phyloP scores from a whole-genome alignment of 2,329 filamentous ascomycete species.

The Colletotrichum horii region DNA sequence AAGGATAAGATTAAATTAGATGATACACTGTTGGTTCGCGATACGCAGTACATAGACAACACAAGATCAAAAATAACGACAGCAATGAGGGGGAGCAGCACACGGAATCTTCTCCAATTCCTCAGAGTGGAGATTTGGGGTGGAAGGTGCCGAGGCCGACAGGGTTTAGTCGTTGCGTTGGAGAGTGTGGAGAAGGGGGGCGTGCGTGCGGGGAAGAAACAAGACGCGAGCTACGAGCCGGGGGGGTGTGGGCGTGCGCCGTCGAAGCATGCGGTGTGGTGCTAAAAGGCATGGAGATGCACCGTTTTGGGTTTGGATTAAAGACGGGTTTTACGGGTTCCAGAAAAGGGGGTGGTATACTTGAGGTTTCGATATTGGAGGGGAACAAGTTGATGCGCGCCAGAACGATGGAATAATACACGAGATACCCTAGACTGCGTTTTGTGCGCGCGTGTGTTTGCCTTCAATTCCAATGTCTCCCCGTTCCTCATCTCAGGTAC shows the following conservation, averaged over 20 bases:
- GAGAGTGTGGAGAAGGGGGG: slow-evolving; percentile 15
- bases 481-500: not conserved
- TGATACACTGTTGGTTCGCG: not conserved
- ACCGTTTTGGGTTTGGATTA: not conserved
- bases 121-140: slow-evolving; percentile 9
- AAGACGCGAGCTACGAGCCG: not conserved
- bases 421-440: not conserved
- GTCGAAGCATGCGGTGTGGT: not conserved
- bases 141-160: slow-evolving; percentile 4
- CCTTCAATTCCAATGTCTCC: not conserved
- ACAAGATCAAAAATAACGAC: not conserved
- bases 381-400: not conserved
- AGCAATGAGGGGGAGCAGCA: not conserved
- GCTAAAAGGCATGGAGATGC: not conserved
- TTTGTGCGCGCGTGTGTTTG: not conserved
- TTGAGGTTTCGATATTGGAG: not conserved
- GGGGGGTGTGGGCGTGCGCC: not conserved
- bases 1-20: not conserved
- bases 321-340: not conserved
- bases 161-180: slow-evolving; percentile 4
- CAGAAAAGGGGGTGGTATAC: not conserved
- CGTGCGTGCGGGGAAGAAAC: slow-evolving; percentile 8
- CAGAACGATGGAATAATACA: not conserved
- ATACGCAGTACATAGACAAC: not conserved
- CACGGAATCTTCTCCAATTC: not conserved